These are phyloP conservation scores for Cordyceps pruinosa DNA, from an alignment of 2,329 filamentous ascomycete genomes.

Conservation along the genomic window DNA sequence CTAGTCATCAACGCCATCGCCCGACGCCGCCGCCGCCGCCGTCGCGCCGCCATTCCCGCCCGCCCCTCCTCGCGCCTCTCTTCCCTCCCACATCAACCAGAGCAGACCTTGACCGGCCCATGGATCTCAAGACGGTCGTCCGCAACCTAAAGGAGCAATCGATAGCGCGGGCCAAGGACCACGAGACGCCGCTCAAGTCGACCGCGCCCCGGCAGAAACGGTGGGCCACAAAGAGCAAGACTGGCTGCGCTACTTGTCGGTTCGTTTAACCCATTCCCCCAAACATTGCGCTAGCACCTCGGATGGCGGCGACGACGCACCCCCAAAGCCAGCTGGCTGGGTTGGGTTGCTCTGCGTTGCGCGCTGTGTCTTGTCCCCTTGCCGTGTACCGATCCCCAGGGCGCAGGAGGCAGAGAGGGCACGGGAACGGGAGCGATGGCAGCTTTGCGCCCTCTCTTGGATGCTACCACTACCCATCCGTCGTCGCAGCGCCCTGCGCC, in stretches of 20 bases:
- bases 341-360: background rate
- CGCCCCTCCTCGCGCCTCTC: background rate
- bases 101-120: background rate
- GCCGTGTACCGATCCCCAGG: background rate
- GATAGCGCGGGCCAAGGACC: slow-evolving; percentile 1
- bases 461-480: background rate
- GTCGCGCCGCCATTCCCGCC: background rate
- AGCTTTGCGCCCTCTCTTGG: background rate
- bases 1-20: background rate
- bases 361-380: background rate
- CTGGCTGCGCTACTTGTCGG: slow-evolving; percentile 12
- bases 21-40: background rate
- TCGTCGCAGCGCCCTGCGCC: background rate
- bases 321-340: background rate
- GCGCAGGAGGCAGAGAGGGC: too few relatives aligned
- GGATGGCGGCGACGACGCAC: background rate
- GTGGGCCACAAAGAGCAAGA: slow-evolving; percentile 13
- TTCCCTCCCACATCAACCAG: background rate
- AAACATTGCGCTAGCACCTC: background rate
- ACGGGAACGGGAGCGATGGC: background rate
- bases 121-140: slow-evolving; percentile 10
- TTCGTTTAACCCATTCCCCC: slow-evolving; percentile 3
- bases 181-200: slow-evolving; percentile 2
- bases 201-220: slow-evolving; percentile 8
- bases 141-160: slow-evolving; percentile 4